Evolutionary conservation across 805 yeast genomes (phyloP), one percentile per base, ranked within the genome.

Genomic region (Suhomyces vadensis): DNA sequence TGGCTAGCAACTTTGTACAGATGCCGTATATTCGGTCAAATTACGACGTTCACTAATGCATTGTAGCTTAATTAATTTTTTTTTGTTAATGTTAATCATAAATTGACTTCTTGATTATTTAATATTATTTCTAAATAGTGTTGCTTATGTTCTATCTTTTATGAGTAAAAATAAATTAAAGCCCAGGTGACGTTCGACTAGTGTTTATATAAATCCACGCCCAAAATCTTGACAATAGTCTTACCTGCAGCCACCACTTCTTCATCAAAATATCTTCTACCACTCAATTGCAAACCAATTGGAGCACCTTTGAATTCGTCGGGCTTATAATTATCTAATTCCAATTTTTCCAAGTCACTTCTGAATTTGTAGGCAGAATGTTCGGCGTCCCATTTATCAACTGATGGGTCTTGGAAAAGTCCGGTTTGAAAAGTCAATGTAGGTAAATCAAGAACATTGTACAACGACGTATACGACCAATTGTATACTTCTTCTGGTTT

Each of bases 401-500:
- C 48, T 5, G 49, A 47, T 23, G 82, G 78, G 59, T 83, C 87
- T 56, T 75, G 85, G 51, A 61, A 67, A 51, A 82, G 63, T 7
- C 86, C 81, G 4, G 87, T 75, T 54, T 85, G 89, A 65, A 80
- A 69, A 1, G 75, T 72, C 48, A 83, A 77, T 31, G 82, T 78
- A 33, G 95, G 90, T 56, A 79, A 72, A 61, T 87, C 95, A 50
- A 85, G 63, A 46, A 85, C 58, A 65, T 86, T 86, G 78, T 81
- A 87, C 49, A 84, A 72, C 2, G 89, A 67, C 5, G 92, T 85
- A 70, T 87, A 87, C 3, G 91, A 85, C 91, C 94, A 87, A 64
- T 84, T 84, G 60, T 77, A 78, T 5, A 84, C 75, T 41, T 75
- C 71, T 38, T 76, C 78, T 17, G 85, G 79, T 42, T 74, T 75